Evolutionary conservation across 2,329 filamentous ascomycete genomes (phyloP), one percentile per base, ranked within the genome.

Genomic region (Seiridium cupressi): DNA sequence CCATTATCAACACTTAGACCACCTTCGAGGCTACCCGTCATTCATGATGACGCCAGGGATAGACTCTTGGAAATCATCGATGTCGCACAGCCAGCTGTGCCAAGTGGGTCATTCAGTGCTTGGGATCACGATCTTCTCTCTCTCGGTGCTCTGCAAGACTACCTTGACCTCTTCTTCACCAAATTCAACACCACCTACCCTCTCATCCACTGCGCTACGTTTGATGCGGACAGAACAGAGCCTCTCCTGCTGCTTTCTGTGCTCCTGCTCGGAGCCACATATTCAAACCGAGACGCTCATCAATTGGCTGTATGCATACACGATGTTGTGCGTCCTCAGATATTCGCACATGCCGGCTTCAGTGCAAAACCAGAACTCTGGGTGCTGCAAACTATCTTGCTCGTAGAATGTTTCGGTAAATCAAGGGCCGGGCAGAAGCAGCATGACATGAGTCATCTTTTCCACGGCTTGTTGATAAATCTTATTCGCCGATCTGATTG

Each of bases 361-460:
- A 84, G 78, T 1, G 76, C 85, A 0, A 79, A 81, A n/a, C 85
- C 86, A 0, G 79, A 84, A 31, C 72, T 88, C 0, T 88, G 85
- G 85, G 80, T 86, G 0, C 64, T 88, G 0, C 84, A 88, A 61
- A 83, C 84, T 0, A 86, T 88, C 40, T 70, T 89, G 7, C 72
- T 89, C 0, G 84, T 88, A 0, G 86, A 88, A 63, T 88, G 85
- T 63, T 88, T 88, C 59, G 86, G 86, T 3, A 88, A 88, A 68
- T 85, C 82, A 44, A 75, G 85, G 58, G 85, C 85, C 0, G 85
- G 85, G 0, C 84, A 86, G 62, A 84, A 84, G 54, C 85, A 89
- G 64, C 83, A 87, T 61, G 85, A 89, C 34, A 85, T 85, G 77
- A 83, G 83, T 3, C 85, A 88, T 65, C 70, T 89, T 0, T 88